Percentiles rank a stretch among this genome's conserved stretches.
phyloP scores from a whole-genome alignment of 2,329 filamentous ascomycete species.

The Cercospora sp. region DNA sequence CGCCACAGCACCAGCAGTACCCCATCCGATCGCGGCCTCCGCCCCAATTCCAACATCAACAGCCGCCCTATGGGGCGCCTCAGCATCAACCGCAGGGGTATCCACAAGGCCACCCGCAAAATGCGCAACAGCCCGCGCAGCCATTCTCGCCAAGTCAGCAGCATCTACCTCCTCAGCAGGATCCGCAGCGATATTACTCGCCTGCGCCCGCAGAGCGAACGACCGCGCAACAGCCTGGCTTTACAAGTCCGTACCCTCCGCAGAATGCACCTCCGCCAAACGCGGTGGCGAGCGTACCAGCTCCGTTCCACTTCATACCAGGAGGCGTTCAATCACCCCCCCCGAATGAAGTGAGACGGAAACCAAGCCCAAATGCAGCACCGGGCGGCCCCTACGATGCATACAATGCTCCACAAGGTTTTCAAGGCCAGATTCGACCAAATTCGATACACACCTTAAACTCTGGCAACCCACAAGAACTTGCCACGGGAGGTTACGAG shows the following conservation, averaged over 20 bases:
- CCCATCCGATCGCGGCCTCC: conserved; percentile 32
- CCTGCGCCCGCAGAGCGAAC: conserved; percentile 36
- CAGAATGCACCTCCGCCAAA: conserved; percentile 28
- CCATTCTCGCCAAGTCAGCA: conserved; percentile 36
- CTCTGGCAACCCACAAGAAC: conserved; percentile 48
- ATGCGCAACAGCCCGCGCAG: conserved; percentile 27
- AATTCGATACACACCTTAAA: conserved; percentile 43
- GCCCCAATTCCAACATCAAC: conserved; percentile 30
- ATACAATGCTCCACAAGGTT: conserved; percentile 38
- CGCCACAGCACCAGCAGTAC: conserved; percentile 52
- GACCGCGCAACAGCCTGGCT: conserved; percentile 34
- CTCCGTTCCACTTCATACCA: conserved; percentile 42
- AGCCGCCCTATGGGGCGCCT: conserved; percentile 31
- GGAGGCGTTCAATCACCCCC: conserved; percentile 34
- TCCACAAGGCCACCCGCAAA: background rate
- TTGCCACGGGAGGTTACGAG: conserved; percentile 50
- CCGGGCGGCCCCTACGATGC: conserved; percentile 37
- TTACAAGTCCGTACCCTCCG: conserved; percentile 30
- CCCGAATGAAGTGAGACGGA: conserved; percentile 30
- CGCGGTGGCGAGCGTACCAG: conserved; percentile 26
- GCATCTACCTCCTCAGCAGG: conserved; percentile 34
- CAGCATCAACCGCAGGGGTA: conserved; percentile 41
- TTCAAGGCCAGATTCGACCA: conserved; percentile 42
- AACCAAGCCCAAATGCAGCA: conserved; percentile 33
- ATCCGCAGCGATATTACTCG: conserved; percentile 42